Base-by-base conservation (phyloP, 768 basidiomycete species). In the Amanita molliuscula region DNA sequence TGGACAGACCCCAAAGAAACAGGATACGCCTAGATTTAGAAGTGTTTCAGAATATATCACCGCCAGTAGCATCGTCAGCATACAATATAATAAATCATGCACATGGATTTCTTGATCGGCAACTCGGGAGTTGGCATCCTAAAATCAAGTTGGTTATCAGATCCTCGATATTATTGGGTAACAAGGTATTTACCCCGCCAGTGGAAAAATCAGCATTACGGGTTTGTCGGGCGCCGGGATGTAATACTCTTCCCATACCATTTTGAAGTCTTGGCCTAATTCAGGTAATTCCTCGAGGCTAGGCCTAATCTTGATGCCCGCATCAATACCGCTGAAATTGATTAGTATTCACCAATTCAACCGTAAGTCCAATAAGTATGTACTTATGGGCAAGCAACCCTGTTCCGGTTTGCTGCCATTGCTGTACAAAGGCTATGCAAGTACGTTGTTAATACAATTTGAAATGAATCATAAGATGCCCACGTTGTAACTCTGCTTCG, bases 311-410 rank as follows among this genome's bases (percentile, higher is more conserved):
- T 79, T 82, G 54, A 78, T 68, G 3, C 76, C 80, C 25, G 72
- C 71, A 54, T 83, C 78, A 20, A 75, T 55, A 1, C 67, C 76
- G 55, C 79, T 81, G 55, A 7, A 51, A 29, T 16, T 9, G 18
- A 3, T 18, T n/a, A 23, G 20, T 67, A 57, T n/a, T 35, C 8
- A 52, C 53, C 21, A 6, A 41, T 26, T 21, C 26, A n/a, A 4
- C 1, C 40, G 18, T 10, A 52, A 23, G 13, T 26, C 28, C 31
- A 13, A 31, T 31, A 31, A 7, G 20, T 34, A 50, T 68, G 2
- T 23, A 81, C 83, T 77, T 83, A 53, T 75, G 69, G 1, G 78
- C 68, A 55, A 83, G 65, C 33, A 75, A 57, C 1, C 79, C 78
- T 25, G 59, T 68, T 1, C 76, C 78, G 0, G 58, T 58, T 23